These are phyloP conservation scores for Scheffersomyces stambukii DNA, from an alignment of 1,139 yeast species.

Conservation along the genomic window DNA sequence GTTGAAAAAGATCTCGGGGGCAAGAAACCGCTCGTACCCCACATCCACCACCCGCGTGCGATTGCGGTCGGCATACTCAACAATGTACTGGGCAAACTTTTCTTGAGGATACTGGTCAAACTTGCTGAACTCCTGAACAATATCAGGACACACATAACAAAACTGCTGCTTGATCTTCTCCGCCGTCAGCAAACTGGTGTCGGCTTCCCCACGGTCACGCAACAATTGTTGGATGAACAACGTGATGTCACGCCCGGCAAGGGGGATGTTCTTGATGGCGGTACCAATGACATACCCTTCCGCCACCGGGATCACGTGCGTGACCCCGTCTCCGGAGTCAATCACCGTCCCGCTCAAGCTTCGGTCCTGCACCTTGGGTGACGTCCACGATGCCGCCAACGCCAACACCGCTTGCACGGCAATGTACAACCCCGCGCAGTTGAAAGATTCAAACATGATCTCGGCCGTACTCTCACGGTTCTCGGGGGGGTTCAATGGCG, in stretches of 20 bases:
- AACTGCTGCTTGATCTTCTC: conserved; percentile 94
- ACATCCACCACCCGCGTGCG: conserved; percentile 75
- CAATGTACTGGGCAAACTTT: conserved; percentile 88
- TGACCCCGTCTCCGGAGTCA: conserved; percentile 96
- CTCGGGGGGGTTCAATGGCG: conserved; percentile 98
- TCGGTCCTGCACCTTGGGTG: conserved; percentile 90
- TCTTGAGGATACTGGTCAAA: conserved; percentile 88
- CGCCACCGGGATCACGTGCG: conserved; percentile 98
- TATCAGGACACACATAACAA: conserved; percentile 96
- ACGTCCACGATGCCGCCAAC: conserved; percentile 98
- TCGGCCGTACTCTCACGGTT: conserved; percentile 98
- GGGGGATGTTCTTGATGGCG: conserved; percentile 94
- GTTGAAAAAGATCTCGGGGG: conserved; percentile 97
- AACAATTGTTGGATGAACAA: conserved; percentile 86
- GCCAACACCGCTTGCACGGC: conserved; percentile 99
- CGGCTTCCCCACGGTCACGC: conserved; percentile 95
- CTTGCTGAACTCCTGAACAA: conserved; percentile 91
- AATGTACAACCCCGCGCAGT: conserved; percentile 96
- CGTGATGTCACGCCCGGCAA: conserved; percentile 98
- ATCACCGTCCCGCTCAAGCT: conserved; percentile 97
- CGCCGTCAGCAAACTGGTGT: conserved; percentile 91
- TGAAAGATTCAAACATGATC: conserved; percentile 96
- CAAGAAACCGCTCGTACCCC: conserved; percentile 95
- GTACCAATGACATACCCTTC: conserved; percentile 98
- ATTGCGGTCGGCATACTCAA: conserved; percentile 70